These are phyloP conservation scores for Hymenoscyphus occultus DNA, from an alignment of 2,329 filamentous ascomycete genomes.

Conservation along the genomic window DNA sequence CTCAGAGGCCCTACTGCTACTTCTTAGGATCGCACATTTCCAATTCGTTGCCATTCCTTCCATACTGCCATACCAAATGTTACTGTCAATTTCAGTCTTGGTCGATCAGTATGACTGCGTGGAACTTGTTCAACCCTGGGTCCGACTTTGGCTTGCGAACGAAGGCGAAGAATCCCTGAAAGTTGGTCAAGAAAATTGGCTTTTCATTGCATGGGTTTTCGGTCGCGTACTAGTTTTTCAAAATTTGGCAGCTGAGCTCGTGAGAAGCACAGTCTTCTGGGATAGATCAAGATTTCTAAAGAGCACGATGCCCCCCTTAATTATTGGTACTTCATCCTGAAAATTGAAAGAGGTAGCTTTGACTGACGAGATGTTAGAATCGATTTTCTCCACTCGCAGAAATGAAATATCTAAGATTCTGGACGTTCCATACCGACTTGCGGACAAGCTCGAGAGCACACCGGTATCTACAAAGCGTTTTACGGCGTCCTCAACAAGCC, in stretches of 20 bases:
- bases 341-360: too few species aligned
- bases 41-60: neutral
- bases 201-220: slow-evolving; percentile 10
- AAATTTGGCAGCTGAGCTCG: neutral
- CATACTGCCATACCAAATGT: neutral
- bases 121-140: slow-evolving; percentile 1
- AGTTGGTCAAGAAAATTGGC: neutral
- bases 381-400: too few species aligned
- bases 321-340: too few species aligned
- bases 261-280: neutral
- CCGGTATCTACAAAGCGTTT: too few species aligned
- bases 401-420: neutral
- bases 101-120: slow-evolving; percentile 1
- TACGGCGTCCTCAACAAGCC: too few species aligned
- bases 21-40: neutral
- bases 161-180: neutral
- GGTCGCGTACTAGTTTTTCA: slow-evolving; percentile 3
- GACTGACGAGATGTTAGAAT: too few species aligned
- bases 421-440: neutral
- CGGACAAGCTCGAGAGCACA: too few species aligned
- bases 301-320: neutral
- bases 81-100: neutral
- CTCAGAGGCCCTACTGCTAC: neutral
- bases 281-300: neutral
- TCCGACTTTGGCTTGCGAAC: neutral